phyloP scores from a whole-genome alignment of 208 protist genomes.

The Entamoeba moshkovskii region DNA sequence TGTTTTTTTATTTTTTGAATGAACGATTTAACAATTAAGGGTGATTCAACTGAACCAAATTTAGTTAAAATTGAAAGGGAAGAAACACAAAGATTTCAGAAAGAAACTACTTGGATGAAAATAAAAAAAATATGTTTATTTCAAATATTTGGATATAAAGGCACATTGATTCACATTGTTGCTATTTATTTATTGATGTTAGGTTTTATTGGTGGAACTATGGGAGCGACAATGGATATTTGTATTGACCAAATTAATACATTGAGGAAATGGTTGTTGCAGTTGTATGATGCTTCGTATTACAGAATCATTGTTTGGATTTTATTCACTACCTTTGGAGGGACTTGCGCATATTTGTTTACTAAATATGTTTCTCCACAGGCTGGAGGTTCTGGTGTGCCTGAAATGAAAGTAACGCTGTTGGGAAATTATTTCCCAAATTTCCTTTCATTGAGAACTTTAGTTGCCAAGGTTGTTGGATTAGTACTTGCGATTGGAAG shows the following conservation, averaged over 20 bases:
- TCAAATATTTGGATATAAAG: not conserved
- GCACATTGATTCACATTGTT: not conserved
- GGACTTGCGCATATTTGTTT: not conserved
- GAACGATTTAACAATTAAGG: too few species aligned
- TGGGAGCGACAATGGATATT: not conserved
- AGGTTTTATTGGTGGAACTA: not conserved
- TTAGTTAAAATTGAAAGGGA: too few species aligned
- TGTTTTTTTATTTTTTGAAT: too few species aligned
- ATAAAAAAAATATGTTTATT: not conserved
- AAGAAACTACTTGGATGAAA: too few species aligned
- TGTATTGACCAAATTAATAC: not conserved
- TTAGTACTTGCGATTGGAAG: not conserved
- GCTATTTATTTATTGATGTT: not conserved
- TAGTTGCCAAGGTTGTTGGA: not conserved
- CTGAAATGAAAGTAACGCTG: not conserved
- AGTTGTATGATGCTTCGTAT: not conserved
- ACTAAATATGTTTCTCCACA: not conserved
- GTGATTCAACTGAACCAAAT: too few species aligned
- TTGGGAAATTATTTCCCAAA: not conserved
- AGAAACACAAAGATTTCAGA: too few species aligned
- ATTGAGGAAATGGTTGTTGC: not conserved
- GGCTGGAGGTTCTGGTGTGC: not conserved
- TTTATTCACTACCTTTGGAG: not conserved
- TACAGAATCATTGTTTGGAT: not conserved
- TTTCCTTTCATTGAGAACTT: not conserved